Percentiles rank a stretch among this genome's conserved stretches.
Evolutionary conservation across 225 moss, liverwort and hornwort species (phyloP).

Genomic region (Pleurozium schreberi): DNA sequence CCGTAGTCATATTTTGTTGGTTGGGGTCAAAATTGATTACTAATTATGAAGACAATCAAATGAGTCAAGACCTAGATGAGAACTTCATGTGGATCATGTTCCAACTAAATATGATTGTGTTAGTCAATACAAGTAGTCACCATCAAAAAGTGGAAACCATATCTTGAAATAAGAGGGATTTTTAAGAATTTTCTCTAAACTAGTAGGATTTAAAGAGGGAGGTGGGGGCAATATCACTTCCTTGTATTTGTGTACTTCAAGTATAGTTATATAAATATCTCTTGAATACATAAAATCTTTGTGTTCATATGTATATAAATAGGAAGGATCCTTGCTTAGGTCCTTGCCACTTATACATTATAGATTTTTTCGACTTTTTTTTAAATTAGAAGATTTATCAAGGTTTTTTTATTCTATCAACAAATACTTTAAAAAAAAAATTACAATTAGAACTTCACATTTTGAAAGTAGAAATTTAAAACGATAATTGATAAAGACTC

Average conservation of each 20-base stretch:
- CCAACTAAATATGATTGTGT: background rate
- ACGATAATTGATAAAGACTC: too few relatives aligned
- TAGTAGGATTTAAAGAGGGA: background rate
- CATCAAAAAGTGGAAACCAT: background rate
- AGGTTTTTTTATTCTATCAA: background rate
- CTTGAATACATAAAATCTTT: background rate
- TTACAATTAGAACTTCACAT: background rate
- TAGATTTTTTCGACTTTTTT: background rate
- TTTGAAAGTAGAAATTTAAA: background rate
- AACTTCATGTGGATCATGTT: background rate
- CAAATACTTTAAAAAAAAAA: background rate
- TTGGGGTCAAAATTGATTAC: background rate
- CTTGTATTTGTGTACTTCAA: background rate
- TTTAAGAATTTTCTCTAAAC: background rate
- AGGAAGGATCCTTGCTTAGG: background rate
- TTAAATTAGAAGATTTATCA: background rate
- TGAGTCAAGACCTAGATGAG: fast-evolving
- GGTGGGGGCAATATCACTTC: too few relatives aligned
- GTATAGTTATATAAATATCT: fast-evolving
- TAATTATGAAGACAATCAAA: fast-evolving
- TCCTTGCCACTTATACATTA: fast-evolving
- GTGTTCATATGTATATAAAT: background rate
- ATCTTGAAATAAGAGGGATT: background rate
- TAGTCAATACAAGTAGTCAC: background rate
- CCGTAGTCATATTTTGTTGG: fast-evolving